A percentile compares a stretch with the other conserved stretches of the same genome.
These are phyloP conservation scores for Thuidium tamariscinum DNA, from an alignment of 225 moss, liverwort and hornwort genomes.

Conservation along the genomic window DNA sequence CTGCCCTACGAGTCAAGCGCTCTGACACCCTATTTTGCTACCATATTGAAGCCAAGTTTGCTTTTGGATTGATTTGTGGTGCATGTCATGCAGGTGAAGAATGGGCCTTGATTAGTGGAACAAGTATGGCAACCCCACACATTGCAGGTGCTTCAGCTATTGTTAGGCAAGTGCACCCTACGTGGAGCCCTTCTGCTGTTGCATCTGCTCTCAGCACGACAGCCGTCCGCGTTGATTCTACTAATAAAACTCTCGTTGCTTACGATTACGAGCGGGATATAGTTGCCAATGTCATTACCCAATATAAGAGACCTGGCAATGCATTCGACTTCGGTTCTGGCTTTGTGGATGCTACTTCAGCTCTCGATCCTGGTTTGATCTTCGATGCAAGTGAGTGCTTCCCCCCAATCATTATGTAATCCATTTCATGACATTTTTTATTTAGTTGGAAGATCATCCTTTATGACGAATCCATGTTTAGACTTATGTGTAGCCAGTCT, in stretches of 20 bases:
- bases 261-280: constrained; percentile 3
- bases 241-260: background rate
- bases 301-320: constrained; percentile 26
- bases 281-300: background rate
- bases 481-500: background rate
- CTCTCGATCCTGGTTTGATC: constrained; percentile 54
- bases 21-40: background rate
- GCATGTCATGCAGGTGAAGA: constrained; percentile 20
- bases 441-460: background rate
- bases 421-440: background rate
- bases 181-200: constrained; percentile 61
- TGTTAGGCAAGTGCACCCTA: constrained; percentile 37
- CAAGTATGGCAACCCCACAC: constrained; percentile 88
- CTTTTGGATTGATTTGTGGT: background rate
- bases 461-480: background rate
- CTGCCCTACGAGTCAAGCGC: background rate
- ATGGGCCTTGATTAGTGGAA: constrained; percentile 61
- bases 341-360: constrained; percentile 28
- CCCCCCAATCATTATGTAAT: background rate
- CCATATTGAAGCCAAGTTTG: background rate
- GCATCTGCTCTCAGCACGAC: constrained; percentile 53
- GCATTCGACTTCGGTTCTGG: constrained; percentile 52
- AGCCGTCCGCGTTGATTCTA: background rate
- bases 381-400: constrained; percentile 46
- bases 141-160: constrained; percentile 62